Base-by-base conservation (phyloP, 1,284 basidiomycete species). In the Apiotrichum montevideense region DNA sequence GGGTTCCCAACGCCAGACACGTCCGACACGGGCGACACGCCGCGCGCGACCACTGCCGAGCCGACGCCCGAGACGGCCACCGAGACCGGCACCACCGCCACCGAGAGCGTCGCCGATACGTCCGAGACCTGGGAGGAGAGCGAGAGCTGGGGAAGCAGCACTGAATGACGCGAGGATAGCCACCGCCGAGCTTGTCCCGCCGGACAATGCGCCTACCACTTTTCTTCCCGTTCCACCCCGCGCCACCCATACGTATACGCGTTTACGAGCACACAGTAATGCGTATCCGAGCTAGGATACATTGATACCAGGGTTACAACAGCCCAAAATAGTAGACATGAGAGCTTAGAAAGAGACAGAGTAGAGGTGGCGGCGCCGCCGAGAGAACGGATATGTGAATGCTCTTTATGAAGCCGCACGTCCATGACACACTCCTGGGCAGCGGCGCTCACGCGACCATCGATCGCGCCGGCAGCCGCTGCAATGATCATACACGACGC, bases 1-100 rank as follows among this genome's bases (percentile, higher is more conserved):
- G 37, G 13, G 10, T 6, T 11, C 11, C 9, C 45, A 11, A 14
- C 45, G 4, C 32, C 45, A 1, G 45, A 29, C 45, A 35, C 33
- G 46, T 37, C 46, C 4, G 46, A 47, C n/a, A 21, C 52, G n/a
- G 11, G 37, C 21, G 34, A 14, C 35, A 43, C 40, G n/a, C 45
- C 44, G 33, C 33, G 42, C 41, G 33, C 46, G 35, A 11, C 6
- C 29, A 42, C 8, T 15, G n/a, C 7, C 29, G 48, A 40, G 21
- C 43, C 8, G 35, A 53, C 35, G 13, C 45, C 37, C 6, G 29
- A 40, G 32, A 46, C 48, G 44, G 37, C 56, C 29, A 52, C 54
- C 35, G 58, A 58, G 32, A 62, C 55, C 40, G 61, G 63, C 37
- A 56, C 65, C 10, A n/a, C 41, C 40, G 43, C n/a, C 21, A 34